These are phyloP conservation scores for Eucalyptus marginata DNA, from an alignment of 345 rosid genomes.

Conservation along the genomic window DNA sequence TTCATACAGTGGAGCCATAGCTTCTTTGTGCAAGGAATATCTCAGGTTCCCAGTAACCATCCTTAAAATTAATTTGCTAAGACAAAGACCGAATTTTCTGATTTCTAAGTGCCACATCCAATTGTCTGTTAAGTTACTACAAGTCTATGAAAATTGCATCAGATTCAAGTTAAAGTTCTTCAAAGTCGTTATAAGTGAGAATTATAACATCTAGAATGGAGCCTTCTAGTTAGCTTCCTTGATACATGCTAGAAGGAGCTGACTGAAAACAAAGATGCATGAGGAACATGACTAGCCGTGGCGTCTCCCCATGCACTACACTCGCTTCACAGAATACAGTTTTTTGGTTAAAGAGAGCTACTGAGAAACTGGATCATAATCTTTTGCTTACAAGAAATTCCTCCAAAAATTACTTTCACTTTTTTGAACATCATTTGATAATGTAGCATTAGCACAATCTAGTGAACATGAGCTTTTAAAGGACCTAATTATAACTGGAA, in stretches of 20 bases:
- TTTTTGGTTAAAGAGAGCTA: neutral
- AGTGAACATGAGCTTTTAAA: neutral
- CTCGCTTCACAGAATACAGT: neutral
- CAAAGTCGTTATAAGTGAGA: neutral
- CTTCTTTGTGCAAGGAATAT: neutral
- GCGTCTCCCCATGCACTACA: neutral
- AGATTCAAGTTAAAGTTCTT: neutral
- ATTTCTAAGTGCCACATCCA: neutral
- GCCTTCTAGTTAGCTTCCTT: neutral
- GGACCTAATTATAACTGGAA: neutral
- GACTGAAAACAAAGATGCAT: neutral
- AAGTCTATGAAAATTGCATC: neutral
- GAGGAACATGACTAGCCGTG: neutral
- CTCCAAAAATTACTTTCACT: neutral
- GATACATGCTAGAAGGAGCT: neutral
- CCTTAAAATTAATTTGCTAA: neutral
- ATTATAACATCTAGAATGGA: neutral
- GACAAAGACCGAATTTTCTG: neutral
- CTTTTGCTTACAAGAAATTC: neutral
- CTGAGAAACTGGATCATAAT: neutral
- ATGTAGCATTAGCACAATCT: neutral
- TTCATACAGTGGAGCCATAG: neutral
- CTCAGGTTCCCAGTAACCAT: neutral
- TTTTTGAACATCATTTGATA: neutral
- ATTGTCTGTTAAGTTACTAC: neutral